Evolutionary conservation across 192 early-diverging fungal species (phyloP), one percentile per base, ranked within the genome.

Genomic region (Coemansia sp.): DNA sequence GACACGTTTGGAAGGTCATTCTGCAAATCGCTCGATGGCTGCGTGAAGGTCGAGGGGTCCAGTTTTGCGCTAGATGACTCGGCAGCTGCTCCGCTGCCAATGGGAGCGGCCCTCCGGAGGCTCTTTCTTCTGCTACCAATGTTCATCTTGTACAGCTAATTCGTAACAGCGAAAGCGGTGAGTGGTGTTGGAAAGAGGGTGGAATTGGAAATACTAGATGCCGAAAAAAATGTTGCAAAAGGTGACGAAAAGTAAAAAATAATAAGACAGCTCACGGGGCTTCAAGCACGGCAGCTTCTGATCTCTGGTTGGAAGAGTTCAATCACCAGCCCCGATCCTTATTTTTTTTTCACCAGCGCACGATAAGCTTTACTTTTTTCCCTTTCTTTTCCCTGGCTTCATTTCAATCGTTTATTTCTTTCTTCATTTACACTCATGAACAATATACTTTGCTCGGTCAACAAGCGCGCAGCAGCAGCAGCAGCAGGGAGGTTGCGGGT

Each of bases 1-100:
- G 66, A 71, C 45, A 81, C 73, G 0, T 58, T 58, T 33, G 78
- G 78, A 9, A 67, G 57, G 22, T 71, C 71, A 68, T 58, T 43
- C 20, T 64, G 66, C n/a, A 35, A 32, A 9, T 58, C 54, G 54
- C 54, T 36, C 7, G 34, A 56, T 3, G 54, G 9, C 5, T 56
- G 54, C 33, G 4, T 56, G 54, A 35, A 56, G 4, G 29, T 17
- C 33, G 34, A 56, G 15, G 25, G 32, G 54, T 56, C 54, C 5
- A 56, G 54, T 15, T 36, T 36, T n/a, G 54, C 32, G 22, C 54
- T 29, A 56, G 54, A 56, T 34, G 54, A 34, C 48, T 50, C 48
- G 25, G 11, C 34, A 8, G 54, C 15, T 34, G 54, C 54, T 56
- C 54, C 54, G 20, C 50, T 19, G 34, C 54, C 54, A 23, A 64